Conservation (phyloP, 495 filamentous ascomycete genomes). For the Staphylotrichum tortipilum region DNA sequence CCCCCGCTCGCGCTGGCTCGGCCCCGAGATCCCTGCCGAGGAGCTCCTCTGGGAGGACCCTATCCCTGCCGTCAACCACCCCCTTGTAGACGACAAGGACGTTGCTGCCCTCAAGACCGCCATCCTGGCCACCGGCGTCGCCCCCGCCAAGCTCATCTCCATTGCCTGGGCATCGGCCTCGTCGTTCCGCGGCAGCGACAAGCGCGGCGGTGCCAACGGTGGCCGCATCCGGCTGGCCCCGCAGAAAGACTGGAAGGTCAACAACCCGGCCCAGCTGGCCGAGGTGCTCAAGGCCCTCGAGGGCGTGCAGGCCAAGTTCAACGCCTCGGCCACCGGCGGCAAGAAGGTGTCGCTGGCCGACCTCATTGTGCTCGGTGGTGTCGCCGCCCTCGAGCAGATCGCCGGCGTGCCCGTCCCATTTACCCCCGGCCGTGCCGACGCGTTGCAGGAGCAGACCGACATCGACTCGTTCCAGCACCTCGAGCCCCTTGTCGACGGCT, state of each 20-base stretch:
- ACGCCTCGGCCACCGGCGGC: conserved; percentile 44
- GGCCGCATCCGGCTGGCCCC: conserved; percentile 64
- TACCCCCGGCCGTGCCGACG: conserved; percentile 38
- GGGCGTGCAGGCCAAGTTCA: conserved; percentile 53
- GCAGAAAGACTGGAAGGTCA: conserved; percentile 58
- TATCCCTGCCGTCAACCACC: conserved; percentile 46
- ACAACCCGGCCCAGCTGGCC: conserved; percentile 52
- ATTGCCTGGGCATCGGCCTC: conserved; percentile 63
- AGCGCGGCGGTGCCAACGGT: conserved; percentile 68
- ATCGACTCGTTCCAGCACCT: conserved; percentile 52
- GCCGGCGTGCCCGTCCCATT: conserved; percentile 39
- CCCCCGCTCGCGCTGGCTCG: conserved; percentile 55
- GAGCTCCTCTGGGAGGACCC: conserved; percentile 58
- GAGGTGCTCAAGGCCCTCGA: conserved; percentile 52
- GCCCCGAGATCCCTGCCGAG: conserved; percentile 60
- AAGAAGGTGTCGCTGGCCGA: conserved; percentile 68
- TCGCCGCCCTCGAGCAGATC: conserved; percentile 63
- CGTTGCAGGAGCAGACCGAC: conserved; percentile 58
- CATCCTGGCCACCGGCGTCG: conserved; percentile 50
- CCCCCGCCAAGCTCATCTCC: conserved; percentile 47
- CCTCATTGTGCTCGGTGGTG: conserved; percentile 60
- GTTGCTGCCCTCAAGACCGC: conserved; percentile 54
- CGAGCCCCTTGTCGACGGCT: conserved; percentile 55
- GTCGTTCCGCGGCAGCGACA: conserved; percentile 65
- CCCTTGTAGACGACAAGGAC: conserved; percentile 49